A percentile compares a stretch with the other conserved stretches of the same genome.
phyloP scores from a whole-genome alignment of 805 yeast species.

The Hanseniaspora meyeri region DNA sequence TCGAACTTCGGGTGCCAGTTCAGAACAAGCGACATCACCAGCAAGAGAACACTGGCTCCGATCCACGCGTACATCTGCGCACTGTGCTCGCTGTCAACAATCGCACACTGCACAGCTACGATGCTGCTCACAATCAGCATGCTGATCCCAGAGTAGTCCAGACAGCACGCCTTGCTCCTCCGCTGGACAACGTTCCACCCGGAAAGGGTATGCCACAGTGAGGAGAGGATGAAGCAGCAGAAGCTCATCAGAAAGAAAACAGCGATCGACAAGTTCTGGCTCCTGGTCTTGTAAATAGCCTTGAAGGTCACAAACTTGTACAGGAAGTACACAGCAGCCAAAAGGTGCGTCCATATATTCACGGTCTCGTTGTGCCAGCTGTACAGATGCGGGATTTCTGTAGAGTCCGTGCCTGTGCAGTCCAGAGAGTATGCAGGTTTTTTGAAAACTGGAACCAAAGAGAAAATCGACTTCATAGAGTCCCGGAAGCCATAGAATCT shows the following conservation, averaged over 20 bases:
- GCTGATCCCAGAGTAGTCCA: slow-evolving; percentile 91
- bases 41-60: slow-evolving; percentile 32
- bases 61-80: not conserved
- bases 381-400: slow-evolving; percentile 21
- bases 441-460: slow-evolving; percentile 35
- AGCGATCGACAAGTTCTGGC: slow-evolving; percentile 34
- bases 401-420: not conserved
- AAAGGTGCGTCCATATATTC: slow-evolving; percentile 85
- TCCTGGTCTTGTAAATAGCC: slow-evolving; percentile 39
- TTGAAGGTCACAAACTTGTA: slow-evolving; percentile 33
- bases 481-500: slow-evolving; percentile 49
- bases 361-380: slow-evolving; percentile 72
- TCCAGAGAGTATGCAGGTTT: not conserved
- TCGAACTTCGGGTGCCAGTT: slow-evolving; percentile 93
- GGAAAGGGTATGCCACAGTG: slow-evolving; percentile 84
- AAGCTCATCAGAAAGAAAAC: slow-evolving; percentile 52
- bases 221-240: slow-evolving; percentile 66
- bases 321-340: slow-evolving; percentile 51
- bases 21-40: slow-evolving; percentile 58
- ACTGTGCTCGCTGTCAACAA: slow-evolving; percentile 12
- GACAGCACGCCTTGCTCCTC: slow-evolving; percentile 74
- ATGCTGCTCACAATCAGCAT: slow-evolving; percentile 80
- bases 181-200: slow-evolving; percentile 52
- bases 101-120: slow-evolving; percentile 57
- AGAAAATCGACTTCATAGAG: slow-evolving; percentile 45